Evolutionary conservation across 1,284 basidiomycete species (phyloP), one percentile per base, ranked within the genome.

Genomic region (Tilletia indica): DNA sequence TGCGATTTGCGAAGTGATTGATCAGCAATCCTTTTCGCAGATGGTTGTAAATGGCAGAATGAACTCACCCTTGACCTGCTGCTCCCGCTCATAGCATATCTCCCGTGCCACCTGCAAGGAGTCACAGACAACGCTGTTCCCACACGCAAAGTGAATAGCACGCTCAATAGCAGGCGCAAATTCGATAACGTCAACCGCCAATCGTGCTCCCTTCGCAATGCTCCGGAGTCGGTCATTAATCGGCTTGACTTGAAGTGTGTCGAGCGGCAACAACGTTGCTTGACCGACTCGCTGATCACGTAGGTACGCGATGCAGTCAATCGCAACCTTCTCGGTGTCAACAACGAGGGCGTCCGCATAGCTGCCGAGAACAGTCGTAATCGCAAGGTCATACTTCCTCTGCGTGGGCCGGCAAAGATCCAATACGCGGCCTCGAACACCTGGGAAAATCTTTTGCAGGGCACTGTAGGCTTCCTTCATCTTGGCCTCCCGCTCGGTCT

Each of bases 291-390:
- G 91, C 85, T 97, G 94, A 80, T 92, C 94, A 74, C 94, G 92
- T 88, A 99, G 90, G 85, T 97, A 99, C 91, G 95, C 81, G 80
- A 99, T 97, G 85, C 97, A 99, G 80, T 96, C 93, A 74, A 98
- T 97, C 1, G 94, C 97, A 0, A 93, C 95, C 86, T 93, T 93
- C 86, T 99, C 94, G 78, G 93, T 91, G 80, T 98, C 95, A 0
- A 99, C 95, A 2, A 99, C 92, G 70, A 99, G 90, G 1, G 95
- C 92, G 79, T 99, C 96, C 68, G 95, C 91, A 84, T 99, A 95
- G 71, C 95, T 89, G 0, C 96, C 97, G 1, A 99, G 88, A 19
- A 97, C 90, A n/a, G 95, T 94, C 11, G 91, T 90, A n/a, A 99
- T 93, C 0, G 97, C 94, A 0, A 89, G 89, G 81, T 97, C 92